phyloP scores from a whole-genome alignment of 345 rosid species.

The Boechera divaricarpa region DNA sequence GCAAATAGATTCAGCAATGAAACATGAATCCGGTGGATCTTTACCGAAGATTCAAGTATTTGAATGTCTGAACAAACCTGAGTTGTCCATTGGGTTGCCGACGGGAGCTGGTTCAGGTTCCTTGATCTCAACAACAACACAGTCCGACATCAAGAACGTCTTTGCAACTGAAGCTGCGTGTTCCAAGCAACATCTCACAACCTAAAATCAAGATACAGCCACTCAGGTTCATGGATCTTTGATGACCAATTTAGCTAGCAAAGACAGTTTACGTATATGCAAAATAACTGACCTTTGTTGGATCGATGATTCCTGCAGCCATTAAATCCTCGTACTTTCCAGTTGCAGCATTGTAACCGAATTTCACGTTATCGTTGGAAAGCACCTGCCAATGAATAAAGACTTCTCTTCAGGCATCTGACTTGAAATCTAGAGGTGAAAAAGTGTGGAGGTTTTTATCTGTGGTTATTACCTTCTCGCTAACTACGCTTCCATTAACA shows the following conservation, averaged over 20 bases:
- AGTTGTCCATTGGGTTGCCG: conserved; percentile 96
- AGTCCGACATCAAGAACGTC: conserved; percentile 98
- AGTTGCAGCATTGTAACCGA: conserved; percentile 93
- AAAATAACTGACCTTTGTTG: conserved; percentile 68
- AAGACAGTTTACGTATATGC: neutral
- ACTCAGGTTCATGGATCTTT: conserved; percentile 13
- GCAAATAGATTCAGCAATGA: conserved; percentile 22
- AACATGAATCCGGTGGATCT: conserved; percentile 13
- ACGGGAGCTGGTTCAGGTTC: conserved; percentile 77
- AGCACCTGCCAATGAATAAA: conserved; percentile 62
- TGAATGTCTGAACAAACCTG: conserved; percentile 59
- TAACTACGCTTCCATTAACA: conserved; percentile 93
- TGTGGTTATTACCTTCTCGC: conserved; percentile 70
- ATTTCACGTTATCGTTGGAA: conserved; percentile 64
- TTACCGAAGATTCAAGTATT: neutral
- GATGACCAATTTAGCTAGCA: neutral
- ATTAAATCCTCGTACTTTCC: conserved; percentile 94
- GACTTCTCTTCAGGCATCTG: conserved; percentile 24
- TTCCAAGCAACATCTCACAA: conserved; percentile 99
- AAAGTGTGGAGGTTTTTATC: conserved; percentile 3
- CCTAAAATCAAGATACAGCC: conserved; percentile 50
- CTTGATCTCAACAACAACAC: conserved; percentile 98
- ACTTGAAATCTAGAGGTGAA: neutral
- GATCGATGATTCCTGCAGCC: conserved; percentile 98
- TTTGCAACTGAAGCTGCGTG: conserved; percentile 98